Evolutionary conservation across 2,329 filamentous ascomycete genomes (phyloP).

Genomic region (Fusarium dlaminii): DNA sequence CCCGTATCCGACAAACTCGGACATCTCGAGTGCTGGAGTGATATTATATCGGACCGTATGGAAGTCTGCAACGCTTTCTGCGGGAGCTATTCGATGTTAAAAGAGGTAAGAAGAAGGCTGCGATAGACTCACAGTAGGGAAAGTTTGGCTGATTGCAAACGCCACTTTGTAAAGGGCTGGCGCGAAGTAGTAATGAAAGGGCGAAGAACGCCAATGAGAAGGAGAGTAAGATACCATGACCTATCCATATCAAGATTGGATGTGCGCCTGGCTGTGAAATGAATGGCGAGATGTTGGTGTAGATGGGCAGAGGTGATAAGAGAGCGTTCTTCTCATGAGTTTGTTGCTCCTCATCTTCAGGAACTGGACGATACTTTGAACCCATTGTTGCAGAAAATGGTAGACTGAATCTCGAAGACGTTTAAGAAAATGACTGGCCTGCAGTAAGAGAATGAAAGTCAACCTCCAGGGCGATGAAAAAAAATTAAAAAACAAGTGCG

Average conservation of each 20-base stretch:
- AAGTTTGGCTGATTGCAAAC: neutral
- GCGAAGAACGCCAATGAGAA: slow-evolving; percentile 26
- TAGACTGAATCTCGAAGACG: neutral
- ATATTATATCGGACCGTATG: slow-evolving; percentile 60
- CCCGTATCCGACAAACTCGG: slow-evolving; percentile 64
- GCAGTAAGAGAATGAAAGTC: neutral
- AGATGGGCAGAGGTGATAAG: neutral
- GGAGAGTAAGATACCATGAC: slow-evolving; percentile 19
- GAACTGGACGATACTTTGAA: slow-evolving; percentile 9
- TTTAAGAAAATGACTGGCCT: neutral
- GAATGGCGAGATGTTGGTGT: neutral
- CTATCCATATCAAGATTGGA: slow-evolving; percentile 15
- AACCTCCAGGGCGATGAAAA: neutral
- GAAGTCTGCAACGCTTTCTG: slow-evolving; percentile 58
- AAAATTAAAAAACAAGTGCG: neutral
- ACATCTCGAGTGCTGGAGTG: slow-evolving; percentile 54
- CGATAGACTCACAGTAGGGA: slow-evolving; percentile 20
- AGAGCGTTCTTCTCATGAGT: slow-evolving; percentile 22
- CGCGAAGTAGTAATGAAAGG: slow-evolving; percentile 13
- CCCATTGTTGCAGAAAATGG: neutral
- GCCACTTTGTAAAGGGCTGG: neutral
- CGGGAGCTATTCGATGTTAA: slow-evolving; percentile 52
- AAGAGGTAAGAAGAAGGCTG: accelerated
- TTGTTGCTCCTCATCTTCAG: slow-evolving; percentile 19
- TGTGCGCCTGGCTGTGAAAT: neutral